Conservation (phyloP, 768 basidiomycete species). For the Heimioporus sp. region DNA sequence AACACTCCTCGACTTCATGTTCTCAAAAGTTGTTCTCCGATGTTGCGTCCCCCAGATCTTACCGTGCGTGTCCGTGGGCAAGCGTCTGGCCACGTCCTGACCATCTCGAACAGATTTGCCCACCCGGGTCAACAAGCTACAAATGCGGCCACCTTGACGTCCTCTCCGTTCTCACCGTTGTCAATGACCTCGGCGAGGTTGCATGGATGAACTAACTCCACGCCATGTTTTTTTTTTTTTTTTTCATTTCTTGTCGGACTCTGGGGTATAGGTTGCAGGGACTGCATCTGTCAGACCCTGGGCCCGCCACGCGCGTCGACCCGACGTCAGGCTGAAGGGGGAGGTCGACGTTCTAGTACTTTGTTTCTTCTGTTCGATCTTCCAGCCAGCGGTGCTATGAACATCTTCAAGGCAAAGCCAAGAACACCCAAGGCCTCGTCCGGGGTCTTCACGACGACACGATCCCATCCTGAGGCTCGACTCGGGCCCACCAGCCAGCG, state of each 20-base stretch:
- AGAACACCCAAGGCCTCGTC: conserved; percentile 84
- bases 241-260: too few relatives aligned
- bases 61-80: conserved; percentile 4
- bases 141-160: conserved; percentile 79
- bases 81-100: conserved; percentile 1
- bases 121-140: conserved; percentile 84
- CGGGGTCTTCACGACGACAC: conserved; percentile 76
- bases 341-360: too few relatives aligned
- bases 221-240: too few relatives aligned
- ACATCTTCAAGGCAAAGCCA: conserved; percentile 93
- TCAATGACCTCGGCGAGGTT: conserved; percentile 60
- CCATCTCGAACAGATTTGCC: conserved; percentile 67
- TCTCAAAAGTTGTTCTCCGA: conserved; percentile 62
- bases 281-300: conserved; percentile 15
- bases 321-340: too few relatives aligned
- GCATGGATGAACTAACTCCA: conserved; percentile 74
- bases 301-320: too few relatives aligned
- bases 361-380: not conserved
- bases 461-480: conserved; percentile 79
- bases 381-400: conserved; percentile 48
- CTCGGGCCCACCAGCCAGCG: conserved; percentile 68
- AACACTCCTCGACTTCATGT: conserved; percentile 70
- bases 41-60: conserved; percentile 52
- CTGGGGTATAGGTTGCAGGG: too few relatives aligned
- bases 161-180: conserved; percentile 68